Evolutionary conservation across 2,329 filamentous ascomycete genomes (phyloP).

Genomic region (Diplodia intermedia): DNA sequence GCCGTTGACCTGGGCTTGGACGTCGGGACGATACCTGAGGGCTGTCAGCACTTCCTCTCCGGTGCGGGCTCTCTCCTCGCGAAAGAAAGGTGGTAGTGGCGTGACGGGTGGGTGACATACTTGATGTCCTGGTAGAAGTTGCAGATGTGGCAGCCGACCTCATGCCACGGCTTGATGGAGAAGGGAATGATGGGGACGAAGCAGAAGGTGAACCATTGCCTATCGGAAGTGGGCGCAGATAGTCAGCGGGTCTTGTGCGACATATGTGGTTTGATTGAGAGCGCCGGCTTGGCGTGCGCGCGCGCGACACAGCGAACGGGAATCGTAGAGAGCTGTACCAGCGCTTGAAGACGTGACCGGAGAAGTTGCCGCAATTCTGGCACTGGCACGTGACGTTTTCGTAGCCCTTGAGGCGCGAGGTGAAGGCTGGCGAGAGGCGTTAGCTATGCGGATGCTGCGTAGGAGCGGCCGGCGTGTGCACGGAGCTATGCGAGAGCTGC

Average conservation of each 20-base stretch:
- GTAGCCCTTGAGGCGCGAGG: constrained; percentile 53
- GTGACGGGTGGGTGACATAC: constrained; percentile 35
- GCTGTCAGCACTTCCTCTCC: not conserved
- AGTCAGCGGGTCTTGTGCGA: constrained; percentile 14
- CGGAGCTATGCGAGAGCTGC: not conserved
- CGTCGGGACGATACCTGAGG: constrained; percentile 43
- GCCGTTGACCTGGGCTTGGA: constrained; percentile 42
- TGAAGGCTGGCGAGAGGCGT: constrained; percentile 51
- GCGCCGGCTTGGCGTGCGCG: not conserved
- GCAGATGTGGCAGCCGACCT: constrained; percentile 77
- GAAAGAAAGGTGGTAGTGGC: not conserved
- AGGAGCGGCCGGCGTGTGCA: no score
- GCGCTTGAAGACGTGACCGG: constrained; percentile 53
- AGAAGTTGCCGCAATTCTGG: constrained; percentile 60
- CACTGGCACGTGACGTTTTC: constrained; percentile 60
- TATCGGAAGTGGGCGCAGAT: constrained; percentile 33
- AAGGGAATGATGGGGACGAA: constrained; percentile 78
- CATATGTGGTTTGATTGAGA: not conserved
- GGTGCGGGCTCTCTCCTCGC: no score
- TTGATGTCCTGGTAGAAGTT: constrained; percentile 71
- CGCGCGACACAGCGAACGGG: not conserved
- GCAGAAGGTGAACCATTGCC: constrained; percentile 78
- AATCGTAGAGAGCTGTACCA: constrained; percentile 43
- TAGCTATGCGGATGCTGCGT: not conserved
- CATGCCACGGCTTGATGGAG: constrained; percentile 62